Conservation (phyloP, 345 rosid genomes). For the Excoecaria agallocha region DNA sequence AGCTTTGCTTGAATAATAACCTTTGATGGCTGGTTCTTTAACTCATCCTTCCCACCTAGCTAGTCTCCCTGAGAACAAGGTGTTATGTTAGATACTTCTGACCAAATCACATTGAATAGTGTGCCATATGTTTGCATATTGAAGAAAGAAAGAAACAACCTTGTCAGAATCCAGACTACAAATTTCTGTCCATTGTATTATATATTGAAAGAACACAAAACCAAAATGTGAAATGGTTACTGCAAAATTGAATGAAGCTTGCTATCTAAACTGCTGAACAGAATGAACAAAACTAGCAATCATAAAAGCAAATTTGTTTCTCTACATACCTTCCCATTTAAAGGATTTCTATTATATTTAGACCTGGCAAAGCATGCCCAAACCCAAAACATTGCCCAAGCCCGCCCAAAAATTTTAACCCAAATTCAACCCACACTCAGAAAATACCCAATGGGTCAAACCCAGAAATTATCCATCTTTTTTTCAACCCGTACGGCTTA, state of each 20-base stretch:
- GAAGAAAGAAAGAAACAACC: neutral
- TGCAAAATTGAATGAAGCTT: neutral
- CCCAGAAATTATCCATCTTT: too few species aligned
- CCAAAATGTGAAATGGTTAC: neutral
- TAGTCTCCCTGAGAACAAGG: slow-evolving; percentile 52
- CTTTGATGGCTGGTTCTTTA: slow-evolving; percentile 45
- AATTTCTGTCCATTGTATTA: neutral
- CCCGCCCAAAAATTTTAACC: too few species aligned
- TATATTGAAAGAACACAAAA: neutral
- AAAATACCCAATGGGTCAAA: too few species aligned
- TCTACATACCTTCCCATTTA: slow-evolving; percentile 39
- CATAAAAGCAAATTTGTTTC: slow-evolving; percentile 11
- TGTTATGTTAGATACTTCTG: neutral
- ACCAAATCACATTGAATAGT: neutral
- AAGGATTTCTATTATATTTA: too few species aligned
- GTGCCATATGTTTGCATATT: neutral
- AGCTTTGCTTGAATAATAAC: slow-evolving; percentile 53
- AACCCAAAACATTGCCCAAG: too few species aligned
- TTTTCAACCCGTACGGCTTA: too few species aligned
- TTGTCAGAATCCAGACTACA: neutral
- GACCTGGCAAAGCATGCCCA: too few species aligned
- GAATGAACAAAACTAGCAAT: neutral
- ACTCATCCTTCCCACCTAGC: slow-evolving; percentile 33
- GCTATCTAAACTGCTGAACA: neutral
- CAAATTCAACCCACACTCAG: too few species aligned